phyloP scores from a whole-genome alignment of 2,329 filamentous ascomycete genomes.

The Botrytis hyacinthi region DNA sequence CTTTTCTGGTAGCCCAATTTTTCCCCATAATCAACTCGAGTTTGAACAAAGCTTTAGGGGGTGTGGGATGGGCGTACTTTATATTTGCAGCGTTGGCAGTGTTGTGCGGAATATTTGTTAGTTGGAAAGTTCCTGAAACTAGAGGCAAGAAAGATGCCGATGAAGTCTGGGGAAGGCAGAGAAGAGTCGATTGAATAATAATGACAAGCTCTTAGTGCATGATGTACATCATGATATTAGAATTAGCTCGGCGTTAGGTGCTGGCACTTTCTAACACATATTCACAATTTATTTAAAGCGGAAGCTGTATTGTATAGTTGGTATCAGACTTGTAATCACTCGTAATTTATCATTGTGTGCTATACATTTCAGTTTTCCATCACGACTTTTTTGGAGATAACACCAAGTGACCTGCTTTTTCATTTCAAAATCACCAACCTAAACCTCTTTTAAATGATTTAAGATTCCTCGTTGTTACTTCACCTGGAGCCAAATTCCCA shows the following conservation, averaged over 20 bases:
- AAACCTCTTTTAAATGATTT: neutral
- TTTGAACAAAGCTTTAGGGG: slow-evolving; percentile 62
- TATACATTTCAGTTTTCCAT: neutral
- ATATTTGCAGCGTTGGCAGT: slow-evolving; percentile 78
- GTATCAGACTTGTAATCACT: neutral
- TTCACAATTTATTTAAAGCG: neutral
- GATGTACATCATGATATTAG: neutral
- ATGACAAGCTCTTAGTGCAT: neutral
- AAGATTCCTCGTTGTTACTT: neutral
- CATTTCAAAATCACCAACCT: neutral
- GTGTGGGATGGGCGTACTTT: slow-evolving; percentile 82
- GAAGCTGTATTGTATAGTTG: neutral
- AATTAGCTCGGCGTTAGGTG: neutral
- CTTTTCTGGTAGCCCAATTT: slow-evolving; percentile 90
- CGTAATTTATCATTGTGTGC: neutral
- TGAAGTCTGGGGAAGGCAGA: slow-evolving; percentile 81
- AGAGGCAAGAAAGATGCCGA: slow-evolving; percentile 79
- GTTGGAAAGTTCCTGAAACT: slow-evolving; percentile 78
- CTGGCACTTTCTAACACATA: neutral
- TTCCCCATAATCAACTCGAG: slow-evolving; percentile 83
- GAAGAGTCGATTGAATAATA: slow-evolving; percentile 37
- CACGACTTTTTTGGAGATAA: neutral
- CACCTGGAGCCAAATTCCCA: neutral
- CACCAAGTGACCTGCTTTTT: neutral
- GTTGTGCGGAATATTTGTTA: slow-evolving; percentile 69